Evolutionary conservation across 2,329 filamentous ascomycete genomes (phyloP), one percentile per base, ranked within the genome.

Genomic region (Sporothrix luriei): DNA sequence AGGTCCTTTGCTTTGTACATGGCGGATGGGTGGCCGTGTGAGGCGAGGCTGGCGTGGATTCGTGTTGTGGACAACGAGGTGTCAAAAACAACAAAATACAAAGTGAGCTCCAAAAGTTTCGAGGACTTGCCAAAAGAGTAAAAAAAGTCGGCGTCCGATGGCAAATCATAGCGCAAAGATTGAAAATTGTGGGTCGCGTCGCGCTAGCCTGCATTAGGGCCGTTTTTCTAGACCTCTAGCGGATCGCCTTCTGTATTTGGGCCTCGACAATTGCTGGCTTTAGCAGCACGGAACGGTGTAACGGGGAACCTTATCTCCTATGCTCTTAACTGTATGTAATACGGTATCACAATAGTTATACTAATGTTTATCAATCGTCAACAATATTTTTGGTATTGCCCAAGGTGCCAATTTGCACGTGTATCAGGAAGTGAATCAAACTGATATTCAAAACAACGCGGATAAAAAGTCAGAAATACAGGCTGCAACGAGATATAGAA

Each of bases 91-190:
- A 26, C 54, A 52, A 33, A 51, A 26, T n/a, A 11, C 5, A 51
- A 65, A 46, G 7, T 21, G 40, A 68, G 66, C 43, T 52, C 49
- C 52, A 64, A 64, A 33, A 65, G 24, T 48, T 69, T 69, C 54
- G 21, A 40, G 24, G 38, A 51, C 49, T 33, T 26, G 40, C 48
- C 16, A 66, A 67, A 66, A 66, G 6, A 55, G 33, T 40, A 7
- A 10, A 49, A 38, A 65, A 49, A 66, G 48, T 29, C 3, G 13
- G 10, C 16, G 19, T 49, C 11, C 7, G 10, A 24, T n/a, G 38
- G 57, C 71, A 69, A 73, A 73, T 72, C 71, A 71, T 46, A 71
- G 65, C 26, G 68, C 67, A 68, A 64, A 71, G 68, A 72, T 73
- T 72, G 69, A 68, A 66, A 73, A 71, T 70, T 65, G 55, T 55